Conservation (phyloP, 148 eudicot species). For the Linanthus parryae region DNA sequence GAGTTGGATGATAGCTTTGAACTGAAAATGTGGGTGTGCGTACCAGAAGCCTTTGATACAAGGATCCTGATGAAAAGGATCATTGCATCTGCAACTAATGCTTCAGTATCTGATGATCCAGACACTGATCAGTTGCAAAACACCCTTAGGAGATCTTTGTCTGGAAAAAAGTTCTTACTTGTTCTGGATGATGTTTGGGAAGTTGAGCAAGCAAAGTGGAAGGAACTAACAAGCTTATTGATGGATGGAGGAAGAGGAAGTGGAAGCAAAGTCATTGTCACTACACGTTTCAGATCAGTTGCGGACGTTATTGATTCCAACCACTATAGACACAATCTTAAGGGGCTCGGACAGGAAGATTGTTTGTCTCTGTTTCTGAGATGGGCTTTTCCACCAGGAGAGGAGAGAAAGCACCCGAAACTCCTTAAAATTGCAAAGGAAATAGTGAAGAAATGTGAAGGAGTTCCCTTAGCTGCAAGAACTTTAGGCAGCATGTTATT, state of each 20-base stretch:
- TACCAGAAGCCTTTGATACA: not conserved
- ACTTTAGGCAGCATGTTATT: not conserved
- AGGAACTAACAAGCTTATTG: not conserved
- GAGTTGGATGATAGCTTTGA: not conserved
- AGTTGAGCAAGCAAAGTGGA: not conserved
- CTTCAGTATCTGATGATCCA: not conserved
- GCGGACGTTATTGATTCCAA: not conserved
- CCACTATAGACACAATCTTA: not conserved
- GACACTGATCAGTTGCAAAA: not conserved
- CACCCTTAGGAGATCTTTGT: not conserved
- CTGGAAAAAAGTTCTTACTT: not conserved
- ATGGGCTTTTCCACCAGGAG: not conserved
- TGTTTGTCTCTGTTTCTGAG: not conserved
- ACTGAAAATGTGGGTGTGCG: not conserved
- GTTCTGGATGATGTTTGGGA: conserved; percentile 4
- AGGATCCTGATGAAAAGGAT: not conserved
- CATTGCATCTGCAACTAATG: not conserved
- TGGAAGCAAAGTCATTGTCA: conserved; percentile 3
- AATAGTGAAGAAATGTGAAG: conserved; percentile 1
- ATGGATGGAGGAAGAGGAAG: not conserved
- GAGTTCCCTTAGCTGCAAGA: not conserved
- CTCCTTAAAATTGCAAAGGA: not conserved
- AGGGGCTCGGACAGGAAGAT: not conserved
- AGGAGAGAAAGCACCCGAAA: not conserved
- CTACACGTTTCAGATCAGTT: not conserved